Evolutionary conservation across 352 stramenopile species (phyloP).

Genomic region (Globisporangium lucens): DNA sequence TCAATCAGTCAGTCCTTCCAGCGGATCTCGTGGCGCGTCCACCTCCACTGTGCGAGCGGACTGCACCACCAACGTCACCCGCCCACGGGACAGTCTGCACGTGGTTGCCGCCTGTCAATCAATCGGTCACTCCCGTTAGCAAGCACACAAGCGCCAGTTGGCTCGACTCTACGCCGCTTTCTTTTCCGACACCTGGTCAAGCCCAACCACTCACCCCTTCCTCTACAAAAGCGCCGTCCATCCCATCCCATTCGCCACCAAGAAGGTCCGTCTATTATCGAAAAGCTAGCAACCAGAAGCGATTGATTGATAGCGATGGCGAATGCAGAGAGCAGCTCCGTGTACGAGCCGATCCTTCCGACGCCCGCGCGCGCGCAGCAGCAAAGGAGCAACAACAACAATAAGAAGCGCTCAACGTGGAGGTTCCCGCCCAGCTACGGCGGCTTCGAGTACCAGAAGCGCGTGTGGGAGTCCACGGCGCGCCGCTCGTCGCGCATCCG

Average conservation of each 20-base stretch:
- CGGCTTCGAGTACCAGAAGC: slow-evolving; percentile 81
- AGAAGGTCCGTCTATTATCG: neutral
- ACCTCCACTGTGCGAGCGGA: neutral
- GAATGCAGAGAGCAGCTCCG: slow-evolving; percentile 3
- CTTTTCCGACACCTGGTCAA: slow-evolving; percentile 9
- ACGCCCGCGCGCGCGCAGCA: slow-evolving; percentile 1
- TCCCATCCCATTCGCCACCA: neutral
- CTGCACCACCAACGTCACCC: neutral
- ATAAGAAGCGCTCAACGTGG: neutral
- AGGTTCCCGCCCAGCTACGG: slow-evolving; percentile 34
- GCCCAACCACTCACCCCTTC: neutral
- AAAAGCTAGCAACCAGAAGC: neutral
- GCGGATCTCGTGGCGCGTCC: neutral
- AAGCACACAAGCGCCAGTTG: neutral
- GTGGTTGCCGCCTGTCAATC: neutral
- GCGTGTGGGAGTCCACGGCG: slow-evolving; percentile 58
- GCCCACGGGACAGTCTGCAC: slow-evolving; percentile 1
- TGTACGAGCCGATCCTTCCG: slow-evolving; percentile 14
- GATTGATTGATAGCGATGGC: neutral
- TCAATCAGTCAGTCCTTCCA: neutral
- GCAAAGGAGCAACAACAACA: neutral
- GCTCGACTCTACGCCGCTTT: slow-evolving; percentile 9
- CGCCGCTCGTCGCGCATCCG: slow-evolving; percentile 64
- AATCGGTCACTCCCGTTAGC: neutral
- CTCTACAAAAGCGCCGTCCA: neutral